Evolutionary conservation across 2,329 filamentous ascomycete genomes (phyloP).

Genomic region (Botrytis tulipae): DNA sequence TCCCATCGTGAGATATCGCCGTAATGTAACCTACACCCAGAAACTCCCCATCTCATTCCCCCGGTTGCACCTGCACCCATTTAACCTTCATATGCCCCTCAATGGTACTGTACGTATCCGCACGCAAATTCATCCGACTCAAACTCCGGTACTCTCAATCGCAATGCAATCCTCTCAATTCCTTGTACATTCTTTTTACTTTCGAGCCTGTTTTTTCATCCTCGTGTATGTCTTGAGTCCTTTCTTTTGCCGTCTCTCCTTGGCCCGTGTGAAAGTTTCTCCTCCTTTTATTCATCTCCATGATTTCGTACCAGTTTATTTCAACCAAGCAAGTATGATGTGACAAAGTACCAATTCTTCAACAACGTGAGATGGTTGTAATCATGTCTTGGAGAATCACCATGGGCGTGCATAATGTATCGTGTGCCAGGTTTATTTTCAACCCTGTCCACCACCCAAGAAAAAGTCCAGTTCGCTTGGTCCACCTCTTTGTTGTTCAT

Average conservation of each 20-base stretch:
- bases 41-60: not conserved
- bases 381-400: not conserved
- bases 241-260: not conserved
- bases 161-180: not conserved
- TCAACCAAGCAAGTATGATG: not conserved
- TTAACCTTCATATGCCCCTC: not conserved
- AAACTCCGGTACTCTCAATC: not conserved
- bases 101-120: not conserved
- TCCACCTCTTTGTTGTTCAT: conserved; percentile 66
- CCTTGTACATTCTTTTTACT: not conserved
- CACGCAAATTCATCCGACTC: not conserved
- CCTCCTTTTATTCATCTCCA: not conserved
- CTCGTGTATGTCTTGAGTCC: not conserved
- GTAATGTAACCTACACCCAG: not conserved
- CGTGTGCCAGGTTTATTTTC: not conserved
- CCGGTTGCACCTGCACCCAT: not conserved
- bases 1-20: not conserved
- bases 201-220: too few species aligned
- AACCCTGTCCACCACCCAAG: conserved; percentile 42
- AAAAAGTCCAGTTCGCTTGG: conserved; percentile 80
- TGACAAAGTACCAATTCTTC: not conserved
- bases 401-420: too few species aligned
- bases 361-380: not conserved
- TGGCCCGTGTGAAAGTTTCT: not conserved
- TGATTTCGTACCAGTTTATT: not conserved